Evolutionary conservation across 108 stramenopile genomes (phyloP).

Genomic region (Mediolabrus comicus): DNA sequence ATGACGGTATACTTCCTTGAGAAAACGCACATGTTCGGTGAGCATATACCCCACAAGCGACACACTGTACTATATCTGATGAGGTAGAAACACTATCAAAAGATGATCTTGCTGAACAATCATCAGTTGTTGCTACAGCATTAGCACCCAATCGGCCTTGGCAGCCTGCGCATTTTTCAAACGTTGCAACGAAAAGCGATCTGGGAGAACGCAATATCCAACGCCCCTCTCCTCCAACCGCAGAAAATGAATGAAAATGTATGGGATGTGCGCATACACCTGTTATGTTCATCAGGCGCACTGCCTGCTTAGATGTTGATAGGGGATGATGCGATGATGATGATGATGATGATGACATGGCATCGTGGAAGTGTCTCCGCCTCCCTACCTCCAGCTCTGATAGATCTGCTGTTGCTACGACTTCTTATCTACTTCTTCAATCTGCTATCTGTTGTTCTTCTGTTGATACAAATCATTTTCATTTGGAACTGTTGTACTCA

Average conservation of each 20-base stretch:
- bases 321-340: too few species aligned
- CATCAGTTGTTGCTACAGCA: not conserved
- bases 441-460: too few species aligned
- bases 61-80: constrained; percentile 54
- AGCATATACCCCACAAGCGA: constrained; percentile 68
- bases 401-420: too few species aligned
- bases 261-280: constrained; percentile 48
- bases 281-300: constrained; percentile 25
- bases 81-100: not conserved
- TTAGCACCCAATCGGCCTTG: constrained; percentile 38
- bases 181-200: constrained; percentile 48
- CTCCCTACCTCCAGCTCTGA: too few species aligned
- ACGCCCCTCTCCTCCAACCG: constrained; percentile 18
- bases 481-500: too few species aligned
- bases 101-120: not conserved
- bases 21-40: constrained; percentile 75
- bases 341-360: too few species aligned
- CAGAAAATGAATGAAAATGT: constrained; percentile 72
- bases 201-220: constrained; percentile 24
- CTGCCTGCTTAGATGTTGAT: constrained; percentile 29
- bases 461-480: too few species aligned
- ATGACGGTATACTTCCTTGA: not conserved
- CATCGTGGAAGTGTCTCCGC: too few species aligned
- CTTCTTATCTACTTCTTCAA: too few species aligned
- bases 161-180: constrained; percentile 63